A percentile compares a stretch with the other conserved stretches of the same genome.
phyloP scores from a whole-genome alignment of 805 yeast genomes.

The Wickerhamiella cacticola region DNA sequence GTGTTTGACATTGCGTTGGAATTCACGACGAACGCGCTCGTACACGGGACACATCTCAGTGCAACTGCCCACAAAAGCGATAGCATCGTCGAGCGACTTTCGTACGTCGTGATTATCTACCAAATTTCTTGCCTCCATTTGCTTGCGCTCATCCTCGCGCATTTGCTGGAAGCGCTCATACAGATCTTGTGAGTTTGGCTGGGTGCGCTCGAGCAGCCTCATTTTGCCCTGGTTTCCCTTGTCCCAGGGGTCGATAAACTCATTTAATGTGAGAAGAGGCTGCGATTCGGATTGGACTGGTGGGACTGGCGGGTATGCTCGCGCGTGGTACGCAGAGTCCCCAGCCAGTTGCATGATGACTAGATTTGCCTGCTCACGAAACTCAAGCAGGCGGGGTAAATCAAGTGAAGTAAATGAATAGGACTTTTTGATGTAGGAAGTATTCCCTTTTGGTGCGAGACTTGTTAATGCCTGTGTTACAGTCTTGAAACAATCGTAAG shows the following conservation, averaged over 20 bases:
- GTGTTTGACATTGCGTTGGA: conserved; percentile 73
- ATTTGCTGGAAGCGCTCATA: conserved; percentile 58
- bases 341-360: conserved; percentile 8
- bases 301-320: conserved; percentile 11
- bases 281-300: background rate
- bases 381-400: background rate
- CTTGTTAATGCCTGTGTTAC: background rate
- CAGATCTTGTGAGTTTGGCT: conserved; percentile 50
- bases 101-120: conserved; percentile 81
- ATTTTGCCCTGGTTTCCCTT: conserved; percentile 53
- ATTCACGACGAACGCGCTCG: conserved; percentile 77
- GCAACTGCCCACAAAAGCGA: conserved; percentile 78
- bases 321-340: conserved; percentile 8
- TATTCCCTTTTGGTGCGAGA: too few relatives aligned
- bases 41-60: conserved; percentile 88
- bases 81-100: conserved; percentile 79
- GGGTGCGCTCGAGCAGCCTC: conserved; percentile 34
- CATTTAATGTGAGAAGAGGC: background rate
- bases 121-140: conserved; percentile 68
- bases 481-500: background rate
- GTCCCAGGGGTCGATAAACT: conserved; percentile 46
- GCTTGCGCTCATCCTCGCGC: conserved; percentile 60
- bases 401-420: too few relatives aligned
- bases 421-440: too few relatives aligned
- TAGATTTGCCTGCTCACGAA: background rate